These are phyloP conservation scores for Ceratocystis eucalypticola DNA, from an alignment of 2,329 filamentous ascomycete genomes.

Conservation along the genomic window DNA sequence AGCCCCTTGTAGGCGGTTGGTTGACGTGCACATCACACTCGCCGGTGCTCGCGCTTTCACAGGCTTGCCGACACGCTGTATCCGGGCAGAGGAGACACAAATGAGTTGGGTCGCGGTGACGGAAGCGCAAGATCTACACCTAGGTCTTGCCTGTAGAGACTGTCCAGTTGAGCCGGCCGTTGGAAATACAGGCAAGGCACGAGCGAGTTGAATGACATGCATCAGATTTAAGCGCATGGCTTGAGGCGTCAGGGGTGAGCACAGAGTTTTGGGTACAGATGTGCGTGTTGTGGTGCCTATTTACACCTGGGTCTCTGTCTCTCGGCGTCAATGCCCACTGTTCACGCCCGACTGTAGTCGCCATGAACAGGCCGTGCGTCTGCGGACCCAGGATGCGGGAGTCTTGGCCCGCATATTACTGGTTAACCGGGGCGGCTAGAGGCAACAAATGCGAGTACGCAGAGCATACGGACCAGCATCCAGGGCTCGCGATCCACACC, in stretches of 20 bases:
- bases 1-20: neutral
- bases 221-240: too few relatives aligned
- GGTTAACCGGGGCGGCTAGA: neutral
- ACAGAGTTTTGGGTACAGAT: neutral
- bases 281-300: neutral
- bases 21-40: neutral
- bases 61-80: too few relatives aligned
- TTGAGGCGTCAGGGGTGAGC: too few relatives aligned
- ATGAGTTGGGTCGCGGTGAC: too few relatives aligned
- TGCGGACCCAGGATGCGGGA: neutral
- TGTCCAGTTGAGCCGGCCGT: too few relatives aligned
- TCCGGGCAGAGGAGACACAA: too few relatives aligned
- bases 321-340: neutral
- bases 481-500: neutral
- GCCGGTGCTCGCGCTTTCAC: neutral
- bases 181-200: too few relatives aligned
- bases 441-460: neutral
- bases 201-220: too few relatives aligned
- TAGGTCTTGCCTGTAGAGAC: too few relatives aligned
- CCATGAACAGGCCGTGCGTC: neutral
- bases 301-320: neutral
- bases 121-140: too few relatives aligned
- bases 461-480: neutral
- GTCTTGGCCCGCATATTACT: neutral
- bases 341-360: neutral